A percentile compares a stretch with the other conserved stretches of the same genome.
These are phyloP conservation scores for Colletotrichum cordylinicola DNA, from an alignment of 2,329 filamentous ascomycete species.

Conservation along the genomic window DNA sequence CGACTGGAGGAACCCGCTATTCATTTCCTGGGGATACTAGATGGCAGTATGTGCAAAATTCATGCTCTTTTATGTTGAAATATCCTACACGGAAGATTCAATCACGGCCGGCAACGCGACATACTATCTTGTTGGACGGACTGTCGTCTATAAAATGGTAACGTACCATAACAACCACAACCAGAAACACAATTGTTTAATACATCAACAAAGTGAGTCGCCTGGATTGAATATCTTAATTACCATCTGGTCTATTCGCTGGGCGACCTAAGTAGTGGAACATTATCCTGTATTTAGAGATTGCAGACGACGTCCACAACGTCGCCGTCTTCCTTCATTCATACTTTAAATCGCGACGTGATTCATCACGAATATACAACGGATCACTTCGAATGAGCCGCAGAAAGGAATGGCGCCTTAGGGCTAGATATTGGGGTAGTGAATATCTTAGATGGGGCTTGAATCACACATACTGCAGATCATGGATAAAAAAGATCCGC, in stretches of 20 bases:
- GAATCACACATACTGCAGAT: too few species aligned
- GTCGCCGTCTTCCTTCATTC: background rate
- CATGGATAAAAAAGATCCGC: fast-evolving
- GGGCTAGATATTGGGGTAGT: fast-evolving
- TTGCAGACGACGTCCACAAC: fast-evolving
- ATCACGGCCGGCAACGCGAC: background rate
- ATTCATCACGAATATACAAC: background rate
- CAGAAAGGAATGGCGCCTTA: background rate
- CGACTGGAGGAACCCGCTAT: background rate
- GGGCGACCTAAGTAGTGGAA: background rate
- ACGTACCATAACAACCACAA: background rate
- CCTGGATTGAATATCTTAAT: background rate
- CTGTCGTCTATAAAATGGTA: background rate
- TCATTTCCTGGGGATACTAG: background rate
- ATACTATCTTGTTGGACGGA: background rate
- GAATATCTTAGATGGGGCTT: background rate
- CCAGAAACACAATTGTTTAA: background rate
- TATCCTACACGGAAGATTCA: background rate
- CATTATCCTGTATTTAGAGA: fast-evolving
- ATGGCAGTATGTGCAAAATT: background rate
- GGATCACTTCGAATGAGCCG: fast-evolving
- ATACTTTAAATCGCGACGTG: fast-evolving
- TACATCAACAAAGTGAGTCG: background rate
- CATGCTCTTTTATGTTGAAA: background rate
- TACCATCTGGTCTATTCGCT: background rate